A percentile compares a stretch with the other conserved stretches of the same genome.
These are phyloP conservation scores for Trichoderma asperelloides DNA, from an alignment of 495 filamentous ascomycete species.

Conservation along the genomic window DNA sequence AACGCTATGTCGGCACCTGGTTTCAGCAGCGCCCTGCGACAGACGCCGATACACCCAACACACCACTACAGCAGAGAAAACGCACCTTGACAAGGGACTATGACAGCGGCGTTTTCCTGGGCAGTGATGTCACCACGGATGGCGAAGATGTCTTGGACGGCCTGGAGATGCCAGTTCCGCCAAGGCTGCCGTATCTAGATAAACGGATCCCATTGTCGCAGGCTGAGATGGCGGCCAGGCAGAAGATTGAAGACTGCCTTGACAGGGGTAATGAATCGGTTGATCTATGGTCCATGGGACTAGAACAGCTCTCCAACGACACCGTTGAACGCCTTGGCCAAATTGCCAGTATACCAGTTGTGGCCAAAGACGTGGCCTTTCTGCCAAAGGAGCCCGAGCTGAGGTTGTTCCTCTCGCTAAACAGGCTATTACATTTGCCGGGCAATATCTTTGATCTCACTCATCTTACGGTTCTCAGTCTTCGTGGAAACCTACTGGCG, in stretches of 20 bases:
- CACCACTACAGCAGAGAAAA: slow-evolving; percentile 27
- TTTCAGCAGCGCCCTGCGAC: slow-evolving; percentile 51
- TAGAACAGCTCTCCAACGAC: slow-evolving; percentile 33
- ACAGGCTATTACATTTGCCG: slow-evolving; percentile 45
- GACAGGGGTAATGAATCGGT: slow-evolving; percentile 52
- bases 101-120: slow-evolving; percentile 83
- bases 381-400: slow-evolving; percentile 41
- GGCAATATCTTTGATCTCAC: slow-evolving; percentile 44
- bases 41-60: slow-evolving; percentile 17
- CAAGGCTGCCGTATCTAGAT: slow-evolving; percentile 19
- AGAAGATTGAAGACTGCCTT: slow-evolving; percentile 45
- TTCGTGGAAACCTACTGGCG: slow-evolving; percentile 60
- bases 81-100: slow-evolving; percentile 51
- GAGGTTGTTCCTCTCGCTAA: slow-evolving; percentile 55
- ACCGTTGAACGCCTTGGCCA: slow-evolving; percentile 49
- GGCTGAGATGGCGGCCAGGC: slow-evolving; percentile 24
- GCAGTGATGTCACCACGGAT: slow-evolving; percentile 47
- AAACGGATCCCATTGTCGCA: slow-evolving; percentile 15
- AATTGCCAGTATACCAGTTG: slow-evolving; percentile 43
- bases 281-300: slow-evolving; percentile 42
- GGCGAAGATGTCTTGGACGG: slow-evolving; percentile 25
- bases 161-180: slow-evolving; percentile 16
- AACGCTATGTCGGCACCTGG: slow-evolving; percentile 62
- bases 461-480: slow-evolving; percentile 56
- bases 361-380: slow-evolving; percentile 29